Evolutionary conservation across 495 filamentous ascomycete species (phyloP).

Genomic region (Hypoxylon perforatum): DNA sequence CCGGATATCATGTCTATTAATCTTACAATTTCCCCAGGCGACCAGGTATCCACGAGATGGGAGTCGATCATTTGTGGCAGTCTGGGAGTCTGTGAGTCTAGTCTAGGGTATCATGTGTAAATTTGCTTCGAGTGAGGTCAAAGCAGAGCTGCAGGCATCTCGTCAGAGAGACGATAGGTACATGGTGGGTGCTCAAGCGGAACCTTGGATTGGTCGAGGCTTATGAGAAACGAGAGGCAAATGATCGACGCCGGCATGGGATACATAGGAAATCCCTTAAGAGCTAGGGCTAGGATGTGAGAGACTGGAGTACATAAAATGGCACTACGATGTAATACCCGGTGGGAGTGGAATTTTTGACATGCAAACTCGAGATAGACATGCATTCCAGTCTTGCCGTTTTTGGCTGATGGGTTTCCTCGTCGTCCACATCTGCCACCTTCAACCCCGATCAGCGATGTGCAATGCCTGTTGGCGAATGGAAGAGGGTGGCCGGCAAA

Average conservation of each 20-base stretch:
- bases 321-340: constrained; percentile 15
- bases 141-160: constrained; percentile 38
- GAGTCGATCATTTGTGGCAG: constrained; percentile 25
- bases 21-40: constrained; percentile 31
- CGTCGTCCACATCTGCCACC: constrained; percentile 8
- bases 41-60: constrained; percentile 29
- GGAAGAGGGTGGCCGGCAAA: not conserved
- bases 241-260: constrained; percentile 40
- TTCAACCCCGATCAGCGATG: constrained; percentile 7
- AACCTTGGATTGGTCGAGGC: constrained; percentile 30
- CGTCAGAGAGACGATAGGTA: constrained; percentile 17
- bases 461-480: constrained; percentile 2
- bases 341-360: constrained; percentile 6
- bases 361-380: constrained; percentile 18
- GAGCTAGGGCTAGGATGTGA: constrained; percentile 20
- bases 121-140: constrained; percentile 42
- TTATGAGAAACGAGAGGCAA: constrained; percentile 35
- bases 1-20: constrained; percentile 36
- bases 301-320: constrained; percentile 12
- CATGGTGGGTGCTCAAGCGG: constrained; percentile 7
- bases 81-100: constrained; percentile 14
- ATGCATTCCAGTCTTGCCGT: constrained; percentile 17
- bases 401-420: constrained; percentile 23
- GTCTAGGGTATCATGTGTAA: constrained; percentile 41
- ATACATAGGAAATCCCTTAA: constrained; percentile 30